Base-by-base conservation (phyloP, 352 stramenopile genomes). In the Phytopythium ostracodes region DNA sequence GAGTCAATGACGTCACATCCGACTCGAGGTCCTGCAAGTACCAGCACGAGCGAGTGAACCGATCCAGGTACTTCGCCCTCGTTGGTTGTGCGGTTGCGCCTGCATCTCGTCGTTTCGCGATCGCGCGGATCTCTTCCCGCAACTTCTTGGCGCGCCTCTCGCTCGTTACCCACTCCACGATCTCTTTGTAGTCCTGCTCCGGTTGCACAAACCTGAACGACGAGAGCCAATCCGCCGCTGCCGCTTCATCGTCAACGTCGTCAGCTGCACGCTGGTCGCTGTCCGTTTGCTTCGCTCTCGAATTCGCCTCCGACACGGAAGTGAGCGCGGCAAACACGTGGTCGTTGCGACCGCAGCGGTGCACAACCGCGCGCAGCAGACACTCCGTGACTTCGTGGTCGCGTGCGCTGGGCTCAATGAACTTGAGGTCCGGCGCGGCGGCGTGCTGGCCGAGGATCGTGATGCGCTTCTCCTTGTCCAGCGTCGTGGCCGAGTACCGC, bases 381-480 rank as follows among this genome's bases (percentile, higher is more conserved):
- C 76, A 89, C 42, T 89, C 82, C 56, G 71, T 79, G 10, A 84
- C 65, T 49, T 91, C 82, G 56, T 88, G 72, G 42, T 91, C 82
- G 17, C 72, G 59, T 1, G 71, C 71, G 33, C 76, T 75, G 17
- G 67, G 58, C 1, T 67, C 67, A 0, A 70, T 60, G 9, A 66
- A 60, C 54, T 84, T 83, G 1, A 89, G 57, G 18, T 81, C 65
- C 46, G 31, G 29, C 46, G 62, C 54, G 33, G 27, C 57, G 22
- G 60, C 29, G 38, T 60, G 63, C 46, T 76, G 68, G 7, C 79
- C 79, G 22, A 87, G 49, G 4, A 83, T 50, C 44, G 75, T 71
- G 11, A 81, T 61, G 7, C 62, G 67, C 49, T 75, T 79, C 17
- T 73, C 67, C 60, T 88, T 84, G 63, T 79, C 75, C 33, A 91